These are phyloP conservation scores for Arachis monticola DNA, from an alignment of 331 rosid species.

Conservation along the genomic window DNA sequence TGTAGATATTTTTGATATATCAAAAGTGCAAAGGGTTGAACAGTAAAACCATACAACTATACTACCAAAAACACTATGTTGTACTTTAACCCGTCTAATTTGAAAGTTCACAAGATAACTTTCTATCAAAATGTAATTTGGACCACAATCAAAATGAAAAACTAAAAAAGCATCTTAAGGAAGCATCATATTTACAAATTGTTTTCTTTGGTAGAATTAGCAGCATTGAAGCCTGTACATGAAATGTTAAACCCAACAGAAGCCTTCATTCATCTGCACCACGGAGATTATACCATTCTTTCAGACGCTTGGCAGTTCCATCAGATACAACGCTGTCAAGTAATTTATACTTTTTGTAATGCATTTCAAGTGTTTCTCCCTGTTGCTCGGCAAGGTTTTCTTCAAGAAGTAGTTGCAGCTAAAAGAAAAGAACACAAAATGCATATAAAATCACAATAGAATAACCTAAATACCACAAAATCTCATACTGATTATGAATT, in stretches of 20 bases:
- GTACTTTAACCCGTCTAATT: too few relatives aligned
- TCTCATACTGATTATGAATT: too few relatives aligned
- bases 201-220: constrained; percentile 11
- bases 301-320: constrained; percentile 66
- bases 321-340: constrained; percentile 59
- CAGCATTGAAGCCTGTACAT: neutral
- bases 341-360: constrained; percentile 65
- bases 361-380: constrained; percentile 52
- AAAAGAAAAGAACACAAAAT: constrained; percentile 5
- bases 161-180: neutral
- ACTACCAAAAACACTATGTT: too few relatives aligned
- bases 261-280: constrained; percentile 35
- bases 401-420: constrained; percentile 65
- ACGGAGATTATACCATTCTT: constrained; percentile 46
- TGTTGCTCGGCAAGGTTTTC: constrained; percentile 76
- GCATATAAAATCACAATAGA: constrained; percentile 9
- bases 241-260: neutral
- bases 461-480: neutral
- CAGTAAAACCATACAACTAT: too few relatives aligned
- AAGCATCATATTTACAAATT: neutral
- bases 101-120: neutral
- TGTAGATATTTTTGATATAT: too few relatives aligned
- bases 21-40: too few relatives aligned
- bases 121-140: neutral
- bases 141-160: neutral